phyloP scores from a whole-genome alignment of 164 flowering plant genomes.

The Piper betle region DNA sequence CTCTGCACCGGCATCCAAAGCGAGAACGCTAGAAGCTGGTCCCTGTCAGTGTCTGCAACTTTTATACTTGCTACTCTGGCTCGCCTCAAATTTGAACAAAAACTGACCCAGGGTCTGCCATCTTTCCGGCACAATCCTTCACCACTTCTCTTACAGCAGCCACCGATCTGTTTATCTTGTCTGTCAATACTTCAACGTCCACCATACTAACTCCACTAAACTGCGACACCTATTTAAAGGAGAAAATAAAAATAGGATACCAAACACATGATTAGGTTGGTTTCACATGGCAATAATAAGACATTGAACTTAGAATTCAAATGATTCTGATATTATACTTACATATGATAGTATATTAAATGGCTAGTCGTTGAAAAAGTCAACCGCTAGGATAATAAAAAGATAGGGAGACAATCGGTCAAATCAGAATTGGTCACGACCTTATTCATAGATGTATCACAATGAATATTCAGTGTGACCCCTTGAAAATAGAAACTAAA shows the following conservation, averaged over 20 bases:
- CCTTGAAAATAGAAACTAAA: too few relatives aligned
- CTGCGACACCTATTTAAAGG: conserved; percentile 62
- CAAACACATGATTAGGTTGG: too few relatives aligned
- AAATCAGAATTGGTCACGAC: too few relatives aligned
- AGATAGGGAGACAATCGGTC: too few relatives aligned
- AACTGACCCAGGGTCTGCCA: conserved; percentile 97
- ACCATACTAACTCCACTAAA: conserved; percentile 88
- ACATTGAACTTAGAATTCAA: too few relatives aligned
- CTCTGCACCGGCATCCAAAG: conserved; percentile 94
- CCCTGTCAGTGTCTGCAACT: conserved; percentile 66
- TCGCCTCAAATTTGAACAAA: conserved; percentile 82
- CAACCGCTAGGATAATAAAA: too few relatives aligned
- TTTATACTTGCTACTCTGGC: conserved; percentile 73
- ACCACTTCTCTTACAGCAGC: conserved; percentile 71
- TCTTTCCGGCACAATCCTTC: conserved; percentile 88
- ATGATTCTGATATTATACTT: background rate
- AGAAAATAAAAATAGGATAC: background rate
- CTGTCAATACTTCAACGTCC: conserved; percentile 84
- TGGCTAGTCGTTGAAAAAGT: too few relatives aligned
- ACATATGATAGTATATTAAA: too few relatives aligned
- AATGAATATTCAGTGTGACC: too few relatives aligned
- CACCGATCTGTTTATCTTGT: conserved; percentile 81
- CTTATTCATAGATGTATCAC: too few relatives aligned
- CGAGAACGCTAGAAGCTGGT: conserved; percentile 67
- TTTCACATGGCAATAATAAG: background rate